These are phyloP conservation scores for Drechslerella dactyloides DNA, from an alignment of 2,329 filamentous ascomycete species.

Conservation along the genomic window DNA sequence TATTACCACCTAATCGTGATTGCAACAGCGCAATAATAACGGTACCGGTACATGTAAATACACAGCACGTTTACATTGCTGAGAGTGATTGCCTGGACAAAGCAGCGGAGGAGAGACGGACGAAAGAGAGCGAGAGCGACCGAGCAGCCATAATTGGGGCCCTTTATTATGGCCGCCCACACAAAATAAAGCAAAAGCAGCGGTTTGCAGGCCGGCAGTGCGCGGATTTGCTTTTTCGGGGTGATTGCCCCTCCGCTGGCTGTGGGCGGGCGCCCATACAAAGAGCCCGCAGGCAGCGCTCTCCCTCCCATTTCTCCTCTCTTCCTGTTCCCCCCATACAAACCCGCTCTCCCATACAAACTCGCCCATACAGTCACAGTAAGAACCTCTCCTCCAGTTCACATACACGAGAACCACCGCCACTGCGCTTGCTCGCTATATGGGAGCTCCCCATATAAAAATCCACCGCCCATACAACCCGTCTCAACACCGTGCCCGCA, in stretches of 20 bases:
- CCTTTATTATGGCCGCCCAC: neutral
- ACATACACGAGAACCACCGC: constrained; percentile 7
- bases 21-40: too few relatives aligned
- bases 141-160: neutral
- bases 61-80: too few relatives aligned
- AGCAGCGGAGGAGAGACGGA: too few relatives aligned
- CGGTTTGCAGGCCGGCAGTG: constrained; percentile 7
- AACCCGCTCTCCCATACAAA: constrained; percentile 23
- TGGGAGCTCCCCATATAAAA: neutral
- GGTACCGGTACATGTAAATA: too few relatives aligned
- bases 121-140: neutral
- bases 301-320: constrained; percentile 43
- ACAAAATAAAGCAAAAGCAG: neutral
- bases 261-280: constrained; percentile 34
- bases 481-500: neutral
- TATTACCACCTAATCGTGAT: too few relatives aligned
- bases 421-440: neutral
- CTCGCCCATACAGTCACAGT: neutral
- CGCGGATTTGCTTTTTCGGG: constrained; percentile 40
- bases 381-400: neutral
- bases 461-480: neutral
- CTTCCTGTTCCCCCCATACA: constrained; percentile 45
- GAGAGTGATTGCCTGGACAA: too few relatives aligned
- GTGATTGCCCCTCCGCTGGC: constrained; percentile 35
- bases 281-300: constrained; percentile 28